Conservation (phyloP, 2,329 filamentous ascomycete genomes). For the Xylariaceae sp. region DNA sequence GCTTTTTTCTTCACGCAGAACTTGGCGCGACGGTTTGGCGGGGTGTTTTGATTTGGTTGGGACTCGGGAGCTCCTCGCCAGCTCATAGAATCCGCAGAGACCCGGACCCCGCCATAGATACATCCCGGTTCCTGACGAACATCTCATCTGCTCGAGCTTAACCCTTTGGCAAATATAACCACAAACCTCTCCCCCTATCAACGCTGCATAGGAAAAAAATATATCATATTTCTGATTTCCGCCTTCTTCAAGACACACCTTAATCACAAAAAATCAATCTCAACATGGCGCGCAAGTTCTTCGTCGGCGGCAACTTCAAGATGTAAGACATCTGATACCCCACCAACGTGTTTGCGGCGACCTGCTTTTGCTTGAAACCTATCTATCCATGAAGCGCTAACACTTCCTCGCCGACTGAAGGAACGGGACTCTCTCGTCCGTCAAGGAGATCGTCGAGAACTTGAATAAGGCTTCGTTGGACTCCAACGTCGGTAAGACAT, state of each 20-base stretch:
- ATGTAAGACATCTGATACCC: constrained; percentile 59
- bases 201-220: too few relatives aligned
- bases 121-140: constrained; percentile 1
- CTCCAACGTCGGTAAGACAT: constrained; percentile 62
- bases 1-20: neutral
- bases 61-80: neutral
- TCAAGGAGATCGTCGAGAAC: constrained; percentile 85
- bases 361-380: constrained; percentile 13
- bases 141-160: neutral
- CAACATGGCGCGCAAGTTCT: constrained; percentile 93
- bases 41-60: neutral
- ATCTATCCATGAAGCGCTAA: constrained; percentile 14
- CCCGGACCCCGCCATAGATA: constrained; percentile 1
- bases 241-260: neutral
- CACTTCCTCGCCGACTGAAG: constrained; percentile 41
- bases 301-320: constrained; percentile 99
- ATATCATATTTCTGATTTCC: neutral
- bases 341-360: neutral
- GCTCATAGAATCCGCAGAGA: neutral
- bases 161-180: constrained; percentile 7
- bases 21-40: constrained; percentile 1
- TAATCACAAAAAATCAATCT: constrained; percentile 15
- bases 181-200: neutral
- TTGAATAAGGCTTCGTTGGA: constrained; percentile 84
- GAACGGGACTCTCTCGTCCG: constrained; percentile 89